Base-by-base conservation (phyloP, 371 early-diverging fungal species). In the Basidiobolus meristosporus region DNA sequence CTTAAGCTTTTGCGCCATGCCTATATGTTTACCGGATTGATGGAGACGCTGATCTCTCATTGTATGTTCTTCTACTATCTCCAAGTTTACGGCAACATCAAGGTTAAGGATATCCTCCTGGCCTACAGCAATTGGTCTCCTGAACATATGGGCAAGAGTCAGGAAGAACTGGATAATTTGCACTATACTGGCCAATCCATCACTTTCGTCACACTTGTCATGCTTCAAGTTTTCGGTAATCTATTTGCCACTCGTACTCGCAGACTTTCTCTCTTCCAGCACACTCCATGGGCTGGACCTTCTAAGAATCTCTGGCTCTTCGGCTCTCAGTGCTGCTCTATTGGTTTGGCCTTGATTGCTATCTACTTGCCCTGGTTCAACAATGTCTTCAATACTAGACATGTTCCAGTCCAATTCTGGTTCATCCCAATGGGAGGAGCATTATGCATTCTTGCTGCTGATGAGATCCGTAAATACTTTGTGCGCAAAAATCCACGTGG, bases 371-470 rank as follows among this genome's bases (percentile, higher is more conserved):
- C 63, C 0, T 66, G 65, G 11, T 63, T 73, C 38, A 68, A 81
- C 29, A 31, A 33, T 15, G 51, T 72, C 12, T 69, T 84, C 31
- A 41, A 57, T n/a, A 81, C 80, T 0, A 51, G 59, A n/a, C 59
- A 63, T 2, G 64, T 84, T 16, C 82, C 82, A 6, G 53, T 63
- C 18, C 51, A 67, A 54, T 76, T 60, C 48, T 84, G 78, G 75
- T 65, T 77, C 44, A 53, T 81, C 31, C 77, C 82, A 1, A 47
- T 75, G 32, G 75, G 66, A 1, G 26, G 26, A 9, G 26, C 26
- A 5, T 26, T 26, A 9, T 26, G 3, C 26, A 58, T 73, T 33
- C 34, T 73, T 22, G n/a, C 58, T 18, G 55, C 63, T 39, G 77
- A 73, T 45, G 75, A 74, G 47, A 19, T 42, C 4, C 49, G 77